phyloP scores from a whole-genome alignment of 2,329 filamentous ascomycete genomes.

The Penicillium griseofulvum region DNA sequence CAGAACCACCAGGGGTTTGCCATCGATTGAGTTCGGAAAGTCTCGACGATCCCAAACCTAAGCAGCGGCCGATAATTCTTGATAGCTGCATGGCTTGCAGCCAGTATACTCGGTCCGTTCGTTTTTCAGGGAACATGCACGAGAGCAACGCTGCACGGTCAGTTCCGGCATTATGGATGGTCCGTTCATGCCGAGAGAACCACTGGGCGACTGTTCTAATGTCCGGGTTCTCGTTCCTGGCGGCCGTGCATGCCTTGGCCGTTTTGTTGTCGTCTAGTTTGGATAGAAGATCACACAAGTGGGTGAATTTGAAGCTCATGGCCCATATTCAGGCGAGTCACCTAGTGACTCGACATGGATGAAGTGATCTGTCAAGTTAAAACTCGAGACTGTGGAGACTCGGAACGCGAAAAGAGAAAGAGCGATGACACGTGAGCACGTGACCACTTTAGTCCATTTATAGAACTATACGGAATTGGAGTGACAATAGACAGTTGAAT shows the following conservation, averaged over 20 bases:
- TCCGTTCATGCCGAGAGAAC: conserved; percentile 63
- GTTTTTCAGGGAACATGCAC: conserved; percentile 70
- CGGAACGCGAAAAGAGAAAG: conserved; percentile 2
- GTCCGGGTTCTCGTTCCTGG: conserved; percentile 32
- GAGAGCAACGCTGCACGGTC: conserved; percentile 67
- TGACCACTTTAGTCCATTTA: neutral
- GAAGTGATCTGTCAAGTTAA: neutral
- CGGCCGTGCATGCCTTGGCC: conserved; percentile 32
- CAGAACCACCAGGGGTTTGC: conserved; percentile 57
- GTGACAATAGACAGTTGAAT: neutral
- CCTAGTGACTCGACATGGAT: neutral
- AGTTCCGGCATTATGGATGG: conserved; percentile 57
- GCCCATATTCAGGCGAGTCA: neutral
- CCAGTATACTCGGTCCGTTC: conserved; percentile 74
- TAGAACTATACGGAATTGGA: neutral
- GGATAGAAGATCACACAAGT: conserved; percentile 72
- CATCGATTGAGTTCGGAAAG: conserved; percentile 63
- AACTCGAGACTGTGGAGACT: neutral
- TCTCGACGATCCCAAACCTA: conserved; percentile 64
- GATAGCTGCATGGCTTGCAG: conserved; percentile 63
- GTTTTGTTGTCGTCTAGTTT: conserved; percentile 55
- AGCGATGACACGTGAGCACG: conserved; percentile 1
- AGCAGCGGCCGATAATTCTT: conserved; percentile 63
- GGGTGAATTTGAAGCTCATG: conserved; percentile 59
- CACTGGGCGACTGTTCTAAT: conserved; percentile 59